A percentile compares a stretch with the other conserved stretches of the same genome.
Evolutionary conservation across 2,329 filamentous ascomycete species (phyloP).

Genomic region (Neonectria punicea): DNA sequence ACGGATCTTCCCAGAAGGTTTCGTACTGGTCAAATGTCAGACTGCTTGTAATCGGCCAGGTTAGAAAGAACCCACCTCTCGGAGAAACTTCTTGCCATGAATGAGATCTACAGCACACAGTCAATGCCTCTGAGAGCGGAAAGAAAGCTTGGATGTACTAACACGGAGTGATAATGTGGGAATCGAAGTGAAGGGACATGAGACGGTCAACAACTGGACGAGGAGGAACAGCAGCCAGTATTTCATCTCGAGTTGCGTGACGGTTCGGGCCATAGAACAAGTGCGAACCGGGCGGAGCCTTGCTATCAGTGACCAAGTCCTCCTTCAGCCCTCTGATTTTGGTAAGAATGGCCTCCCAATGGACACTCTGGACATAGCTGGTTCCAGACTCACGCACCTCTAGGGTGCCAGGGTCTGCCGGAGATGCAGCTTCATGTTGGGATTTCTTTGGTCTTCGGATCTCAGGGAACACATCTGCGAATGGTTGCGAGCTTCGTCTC

Average conservation of each 20-base stretch:
- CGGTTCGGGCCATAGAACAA: slow-evolving; percentile 29
- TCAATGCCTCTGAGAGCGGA: slow-evolving; percentile 20
- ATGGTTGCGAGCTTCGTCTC: no score
- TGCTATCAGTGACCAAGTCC: slow-evolving; percentile 24
- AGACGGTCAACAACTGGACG: slow-evolving; percentile 31
- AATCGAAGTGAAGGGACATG: slow-evolving; percentile 29
- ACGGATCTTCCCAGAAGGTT: slow-evolving; percentile 24
- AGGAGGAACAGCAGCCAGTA: slow-evolving; percentile 27
- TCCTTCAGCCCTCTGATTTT: slow-evolving; percentile 29
- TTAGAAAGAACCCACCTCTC: slow-evolving; percentile 26
- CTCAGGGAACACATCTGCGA: no score
- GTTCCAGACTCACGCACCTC: slow-evolving; percentile 23
- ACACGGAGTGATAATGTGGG: slow-evolving; percentile 10
- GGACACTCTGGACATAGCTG: slow-evolving; percentile 30
- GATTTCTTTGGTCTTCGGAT: not conserved
- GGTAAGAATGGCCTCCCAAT: slow-evolving; percentile 32
- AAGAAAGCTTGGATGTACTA: slow-evolving; percentile 4
- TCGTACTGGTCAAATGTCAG: slow-evolving; percentile 30
- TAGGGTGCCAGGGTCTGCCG: slow-evolving; percentile 26
- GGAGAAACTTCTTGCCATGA: slow-evolving; percentile 28
- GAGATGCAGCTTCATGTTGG: slow-evolving; percentile 18
- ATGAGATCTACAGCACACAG: slow-evolving; percentile 24
- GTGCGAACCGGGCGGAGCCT: slow-evolving; percentile 21
- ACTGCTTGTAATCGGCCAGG: not conserved
- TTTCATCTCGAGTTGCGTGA: slow-evolving; percentile 28